Conservation (phyloP, 148 eudicot genomes). For the Selenicereus undatus region DNA sequence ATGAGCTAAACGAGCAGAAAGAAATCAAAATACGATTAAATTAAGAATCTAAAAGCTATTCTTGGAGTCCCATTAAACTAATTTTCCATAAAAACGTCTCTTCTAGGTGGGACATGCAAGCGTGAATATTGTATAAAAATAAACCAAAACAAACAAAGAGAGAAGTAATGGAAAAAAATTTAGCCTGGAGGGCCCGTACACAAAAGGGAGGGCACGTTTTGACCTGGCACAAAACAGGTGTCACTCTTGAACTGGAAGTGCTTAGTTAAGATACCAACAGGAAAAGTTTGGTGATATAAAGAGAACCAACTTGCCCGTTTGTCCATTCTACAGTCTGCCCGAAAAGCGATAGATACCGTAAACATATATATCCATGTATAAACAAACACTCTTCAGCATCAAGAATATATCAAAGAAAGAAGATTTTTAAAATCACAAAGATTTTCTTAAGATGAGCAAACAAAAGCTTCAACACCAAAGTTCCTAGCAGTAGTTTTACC, state of each 20-base stretch:
- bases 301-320: background rate
- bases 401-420: background rate
- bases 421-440: background rate
- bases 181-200: background rate
- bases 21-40: background rate
- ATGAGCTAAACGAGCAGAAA: background rate
- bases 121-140: background rate
- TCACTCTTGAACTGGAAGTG: background rate
- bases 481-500: background rate
- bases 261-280: background rate
- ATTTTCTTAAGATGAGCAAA: background rate
- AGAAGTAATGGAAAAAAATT: background rate
- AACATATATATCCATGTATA: background rate
- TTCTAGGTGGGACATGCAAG: background rate
- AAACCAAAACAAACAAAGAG: background rate
- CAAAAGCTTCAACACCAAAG: background rate
- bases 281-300: background rate
- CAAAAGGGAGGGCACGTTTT: slow-evolving; percentile 3
- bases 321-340: background rate
- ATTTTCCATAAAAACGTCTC: background rate
- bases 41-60: background rate
- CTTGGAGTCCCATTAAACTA: background rate
- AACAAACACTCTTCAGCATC: background rate
- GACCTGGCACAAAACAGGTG: slow-evolving; percentile 4
- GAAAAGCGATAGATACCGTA: background rate